Conservation (phyloP, 2,329 filamentous ascomycete species). For the Dothidotthia symphoricarpi region DNA sequence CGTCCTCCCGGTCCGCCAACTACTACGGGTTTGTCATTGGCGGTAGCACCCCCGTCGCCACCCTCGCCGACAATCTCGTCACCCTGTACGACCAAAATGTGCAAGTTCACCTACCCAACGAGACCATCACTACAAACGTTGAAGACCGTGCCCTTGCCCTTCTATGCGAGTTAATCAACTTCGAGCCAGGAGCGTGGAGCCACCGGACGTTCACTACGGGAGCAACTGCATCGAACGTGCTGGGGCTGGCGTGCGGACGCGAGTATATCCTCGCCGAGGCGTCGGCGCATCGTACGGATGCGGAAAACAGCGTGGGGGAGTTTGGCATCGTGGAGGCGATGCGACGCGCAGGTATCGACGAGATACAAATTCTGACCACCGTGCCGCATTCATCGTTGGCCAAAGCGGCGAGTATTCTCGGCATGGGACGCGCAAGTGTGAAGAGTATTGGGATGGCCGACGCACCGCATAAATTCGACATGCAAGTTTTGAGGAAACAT, state of each 20-base stretch:
- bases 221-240: conserved; percentile 63
- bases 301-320: conserved; percentile 58
- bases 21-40: conserved; percentile 90
- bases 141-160: conserved; percentile 71
- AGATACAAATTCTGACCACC: conserved; percentile 76
- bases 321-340: conserved; percentile 69
- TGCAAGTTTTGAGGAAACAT: conserved; percentile 62
- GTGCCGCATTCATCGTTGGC: conserved; percentile 78
- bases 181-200: conserved; percentile 59
- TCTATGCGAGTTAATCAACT: conserved; percentile 63
- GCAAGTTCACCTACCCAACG: conserved; percentile 73
- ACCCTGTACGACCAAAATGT: conserved; percentile 80
- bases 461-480: conserved; percentile 68
- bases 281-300: conserved; percentile 37
- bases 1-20: conserved; percentile 52
- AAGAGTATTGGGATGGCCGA: conserved; percentile 56
- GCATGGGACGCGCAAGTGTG: conserved; percentile 69
- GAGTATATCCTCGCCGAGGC: conserved; percentile 61
- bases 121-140: conserved; percentile 72
- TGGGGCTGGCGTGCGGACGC: conserved; percentile 67
- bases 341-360: conserved; percentile 59
- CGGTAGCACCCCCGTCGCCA: conserved; percentile 72
- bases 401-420: conserved; percentile 81
- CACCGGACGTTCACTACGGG: conserved; percentile 81
- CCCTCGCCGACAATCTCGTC: conserved; percentile 81